Evolutionary conservation across 108 stramenopile species (phyloP).

Genomic region (Conticribra weissflogii): DNA sequence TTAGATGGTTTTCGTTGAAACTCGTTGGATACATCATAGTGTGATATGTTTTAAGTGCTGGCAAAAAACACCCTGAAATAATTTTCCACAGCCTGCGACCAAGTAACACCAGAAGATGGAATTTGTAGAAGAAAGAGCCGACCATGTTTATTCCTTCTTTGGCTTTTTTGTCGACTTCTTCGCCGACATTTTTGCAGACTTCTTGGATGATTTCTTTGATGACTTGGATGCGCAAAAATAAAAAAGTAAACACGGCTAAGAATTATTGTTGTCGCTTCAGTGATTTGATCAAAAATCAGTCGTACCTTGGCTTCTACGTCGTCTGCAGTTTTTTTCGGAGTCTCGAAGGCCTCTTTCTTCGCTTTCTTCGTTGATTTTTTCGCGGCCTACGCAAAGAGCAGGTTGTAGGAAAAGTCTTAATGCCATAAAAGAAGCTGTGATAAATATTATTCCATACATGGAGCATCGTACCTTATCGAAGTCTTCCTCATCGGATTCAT

Average conservation of each 20-base stretch:
- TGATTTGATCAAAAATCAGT: no score
- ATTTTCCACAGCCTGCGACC: no score
- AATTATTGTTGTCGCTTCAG: no score
- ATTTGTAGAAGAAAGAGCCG: no score
- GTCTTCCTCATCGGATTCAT: constrained; percentile 45
- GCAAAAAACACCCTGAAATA: no score
- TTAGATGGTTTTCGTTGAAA: no score
- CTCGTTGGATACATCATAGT: no score
- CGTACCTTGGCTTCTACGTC: constrained; percentile 36
- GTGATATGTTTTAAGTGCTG: no score
- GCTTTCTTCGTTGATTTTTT: constrained; percentile 49
- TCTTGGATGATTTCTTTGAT: constrained; percentile 29
- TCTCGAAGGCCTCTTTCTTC: constrained; percentile 56
- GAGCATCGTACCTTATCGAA: constrained; percentile 31
- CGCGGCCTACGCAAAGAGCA: neutral
- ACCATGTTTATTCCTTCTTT: constrained; percentile 66
- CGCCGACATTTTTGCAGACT: constrained; percentile 38
- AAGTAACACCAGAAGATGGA: no score
- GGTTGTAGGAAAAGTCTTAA: neutral
- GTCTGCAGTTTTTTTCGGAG: constrained; percentile 41
- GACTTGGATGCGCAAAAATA: neutral
- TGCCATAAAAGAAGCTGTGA: no score
- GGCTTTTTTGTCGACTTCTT: constrained; percentile 52
- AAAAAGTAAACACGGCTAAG: neutral
- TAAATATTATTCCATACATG: no score